Conservation (phyloP, 2,329 filamentous ascomycete species). For the Ophiosphaerella narmari region DNA sequence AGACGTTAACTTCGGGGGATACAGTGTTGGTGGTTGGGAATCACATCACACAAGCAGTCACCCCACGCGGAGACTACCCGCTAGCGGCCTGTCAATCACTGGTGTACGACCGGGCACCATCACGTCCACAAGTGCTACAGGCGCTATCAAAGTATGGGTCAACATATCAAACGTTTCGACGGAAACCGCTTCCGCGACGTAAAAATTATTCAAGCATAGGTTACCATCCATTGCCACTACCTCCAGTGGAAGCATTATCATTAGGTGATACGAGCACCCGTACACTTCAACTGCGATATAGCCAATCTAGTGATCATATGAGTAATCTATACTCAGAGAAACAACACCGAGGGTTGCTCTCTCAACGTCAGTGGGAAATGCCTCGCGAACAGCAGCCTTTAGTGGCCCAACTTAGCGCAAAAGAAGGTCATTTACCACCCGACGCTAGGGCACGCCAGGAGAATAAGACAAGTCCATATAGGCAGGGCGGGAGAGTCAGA, state of each 20-base stretch:
- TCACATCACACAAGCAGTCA: slow-evolving; percentile 18
- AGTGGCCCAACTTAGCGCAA: too few species aligned
- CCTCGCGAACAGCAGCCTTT: too few species aligned
- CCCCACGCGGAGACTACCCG: slow-evolving; percentile 17
- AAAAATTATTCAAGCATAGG: not conserved
- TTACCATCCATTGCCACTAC: slow-evolving; percentile 14
- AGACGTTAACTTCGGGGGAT: not conserved
- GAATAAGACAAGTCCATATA: too few species aligned
- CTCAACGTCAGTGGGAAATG: too few species aligned
- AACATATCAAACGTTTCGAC: not conserved
- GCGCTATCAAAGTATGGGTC: not conserved
- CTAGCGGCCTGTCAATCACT: slow-evolving; percentile 3
- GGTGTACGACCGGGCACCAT: slow-evolving; percentile 18
- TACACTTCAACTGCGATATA: not conserved
- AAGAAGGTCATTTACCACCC: too few species aligned
- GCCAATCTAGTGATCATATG: slow-evolving; percentile 1
- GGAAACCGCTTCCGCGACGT: slow-evolving; percentile 2
- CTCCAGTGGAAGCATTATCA: slow-evolving; percentile 7
- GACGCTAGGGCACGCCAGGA: too few species aligned
- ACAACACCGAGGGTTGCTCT: not conserved
- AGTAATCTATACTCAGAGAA: not conserved
- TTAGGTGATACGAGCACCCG: not conserved
- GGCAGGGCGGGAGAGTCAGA: too few species aligned
- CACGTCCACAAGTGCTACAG: slow-evolving; percentile 21
- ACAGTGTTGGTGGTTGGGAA: slow-evolving; percentile 7